These are phyloP conservation scores for Phytopythium delawarense DNA, from an alignment of 352 stramenopile species.

Conservation along the genomic window DNA sequence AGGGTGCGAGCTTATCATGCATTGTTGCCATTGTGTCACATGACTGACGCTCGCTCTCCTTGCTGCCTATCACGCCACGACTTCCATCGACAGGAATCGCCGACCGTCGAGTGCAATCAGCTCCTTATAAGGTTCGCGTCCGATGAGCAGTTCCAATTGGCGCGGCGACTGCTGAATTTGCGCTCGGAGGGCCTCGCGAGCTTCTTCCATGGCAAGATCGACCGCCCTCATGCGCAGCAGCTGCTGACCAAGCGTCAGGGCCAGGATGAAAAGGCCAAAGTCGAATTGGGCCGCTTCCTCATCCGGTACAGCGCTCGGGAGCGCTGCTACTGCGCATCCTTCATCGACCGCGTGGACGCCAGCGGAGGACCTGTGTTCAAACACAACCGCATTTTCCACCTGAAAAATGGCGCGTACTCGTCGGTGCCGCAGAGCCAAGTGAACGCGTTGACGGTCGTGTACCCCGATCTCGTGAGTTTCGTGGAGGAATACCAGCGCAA, in stretches of 20 bases:
- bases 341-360: constrained; percentile 49
- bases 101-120: constrained; percentile 49
- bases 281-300: constrained; percentile 50
- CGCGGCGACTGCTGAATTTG: constrained; percentile 45
- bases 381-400: constrained; percentile 72
- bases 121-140: constrained; percentile 43
- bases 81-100: constrained; percentile 35
- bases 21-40: not conserved
- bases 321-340: constrained; percentile 66
- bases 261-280: constrained; percentile 9
- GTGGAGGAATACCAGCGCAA: constrained; percentile 74
- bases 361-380: constrained; percentile 35
- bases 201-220: constrained; percentile 77
- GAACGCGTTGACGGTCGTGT: constrained; percentile 43
- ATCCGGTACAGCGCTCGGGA: constrained; percentile 71
- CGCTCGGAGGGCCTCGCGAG: constrained; percentile 58
- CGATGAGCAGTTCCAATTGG: constrained; percentile 70
- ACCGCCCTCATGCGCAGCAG: constrained; percentile 41
- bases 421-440: constrained; percentile 47
- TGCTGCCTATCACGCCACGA: not conserved
- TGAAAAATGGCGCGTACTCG: constrained; percentile 61
- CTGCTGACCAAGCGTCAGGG: constrained; percentile 24
- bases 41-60: not conserved
- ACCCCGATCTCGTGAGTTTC: constrained; percentile 71
- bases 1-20: constrained; percentile 31